Evolutionary conservation across 164 flowering plant species (phyloP), one percentile per base, ranked within the genome.

Genomic region (Dillenia suffruticosa): DNA sequence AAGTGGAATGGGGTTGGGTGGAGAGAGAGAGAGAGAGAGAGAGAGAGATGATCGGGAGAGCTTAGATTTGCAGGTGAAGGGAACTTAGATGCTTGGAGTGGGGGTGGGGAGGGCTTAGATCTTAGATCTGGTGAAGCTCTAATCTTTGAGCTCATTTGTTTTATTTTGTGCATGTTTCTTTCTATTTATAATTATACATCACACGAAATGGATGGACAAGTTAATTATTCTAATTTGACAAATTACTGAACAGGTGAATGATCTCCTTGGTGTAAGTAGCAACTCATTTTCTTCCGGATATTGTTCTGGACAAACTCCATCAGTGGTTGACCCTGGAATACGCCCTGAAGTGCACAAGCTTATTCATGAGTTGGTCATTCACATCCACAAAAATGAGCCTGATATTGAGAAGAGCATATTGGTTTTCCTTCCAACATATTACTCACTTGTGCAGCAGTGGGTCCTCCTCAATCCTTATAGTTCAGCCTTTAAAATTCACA

Each of bases 381-480:
- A 84, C 73, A 89, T 95, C 40, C 94, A 95, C 71, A 72, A 78
- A 54, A 88, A 76, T 70, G 97, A 95, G 72, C 82, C 84, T 49
- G 96, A 92, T 66, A 84, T 95, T 49, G 87, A 83, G 64, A 95
- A 91, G 78, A 84, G 97, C 80, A 92, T 92, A 63, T 75, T 95
- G 76, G 74, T 95, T 75, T 95, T 95, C 67, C 96, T 95, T 63
- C 99, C 99, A 57, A 95, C 99, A 24, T 95, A 89, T 73, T 45
- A 76, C 65, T 68, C 93, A 63, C 69, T 95, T 68, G 99, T 82
- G 82, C 82, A 82, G 75, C 97, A 92, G 58, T 95, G 94, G 94
- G 15, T 62, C 57, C 86, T 81, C 46, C 57, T 95, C 68, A 72
- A 63, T 77, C 82, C 86, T 13, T 74, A 78, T 46, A 60, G 69